Evolutionary conservation across 345 rosid genomes (phyloP), one percentile per base, ranked within the genome.

Genomic region (Eutrema heterophyllum): DNA sequence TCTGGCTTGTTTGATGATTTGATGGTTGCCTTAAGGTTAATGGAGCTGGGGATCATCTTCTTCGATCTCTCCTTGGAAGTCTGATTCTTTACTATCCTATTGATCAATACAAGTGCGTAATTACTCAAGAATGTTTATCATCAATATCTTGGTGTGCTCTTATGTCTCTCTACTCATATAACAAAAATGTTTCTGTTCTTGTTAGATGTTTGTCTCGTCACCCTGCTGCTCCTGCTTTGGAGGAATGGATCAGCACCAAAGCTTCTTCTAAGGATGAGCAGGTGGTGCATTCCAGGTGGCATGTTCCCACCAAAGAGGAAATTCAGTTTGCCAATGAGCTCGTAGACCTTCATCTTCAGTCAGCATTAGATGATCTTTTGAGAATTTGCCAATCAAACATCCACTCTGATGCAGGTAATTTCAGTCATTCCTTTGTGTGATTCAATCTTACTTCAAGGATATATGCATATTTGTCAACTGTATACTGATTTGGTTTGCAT

Each of bases 271-370:
- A 78, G 74, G 78, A 81, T 81, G 87, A 81, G 71, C 73, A 83
- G 75, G 75, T 74, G 43, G 64, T 57, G 12, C 82, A 75, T 50
- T 96, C 97, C 32, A 84, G 72, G 79, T 95, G 99, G 99, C 99
- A 95, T 82, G 83, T 92, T 81, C 93, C 97, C 51, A 87, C 70
- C 70, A 81, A 85, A 53, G 87, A 90, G 46, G 99, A 95, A 86
- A 86, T 89, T 77, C 89, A 87, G 76, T 95, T 92, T 84, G 99
- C 99, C 67, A 85, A 92, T 83, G 97, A 95, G 79, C 97, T 95
- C 77, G 74, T 95, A 79, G 73, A 81, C 76, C 88, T 86, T 68
- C 99, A 95, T 88, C 88, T 92, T 79, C 82, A 84, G 70, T 86
- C 97, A 44, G 97, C 99, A 73, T 82, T 86, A 69, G 91, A 90